Conservation (phyloP, 1,284 basidiomycete genomes). For the Sanguinoderma infundibulare region DNA sequence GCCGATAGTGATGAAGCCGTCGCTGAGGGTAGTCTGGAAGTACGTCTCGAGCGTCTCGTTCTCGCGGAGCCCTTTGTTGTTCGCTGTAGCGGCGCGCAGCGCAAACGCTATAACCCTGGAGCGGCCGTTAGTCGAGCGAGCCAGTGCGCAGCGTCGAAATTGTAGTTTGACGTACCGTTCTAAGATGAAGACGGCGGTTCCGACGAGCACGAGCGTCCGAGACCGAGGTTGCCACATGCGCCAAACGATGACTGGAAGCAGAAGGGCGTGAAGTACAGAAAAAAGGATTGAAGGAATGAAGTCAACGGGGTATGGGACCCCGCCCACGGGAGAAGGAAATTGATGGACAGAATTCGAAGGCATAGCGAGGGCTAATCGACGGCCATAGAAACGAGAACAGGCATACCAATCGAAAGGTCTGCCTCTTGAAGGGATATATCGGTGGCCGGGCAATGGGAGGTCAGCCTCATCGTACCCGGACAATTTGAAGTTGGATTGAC, state of each 20-base stretch:
- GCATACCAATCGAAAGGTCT: too few species aligned
- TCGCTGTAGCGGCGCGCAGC: constrained; percentile 36
- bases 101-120: constrained; percentile 32
- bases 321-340: constrained; percentile 11
- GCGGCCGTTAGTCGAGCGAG: neutral
- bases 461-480: too few species aligned
- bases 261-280: constrained; percentile 18
- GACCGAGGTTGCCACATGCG: constrained; percentile 16
- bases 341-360: neutral
- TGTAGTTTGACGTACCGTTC: constrained; percentile 24
- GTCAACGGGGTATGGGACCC: constrained; percentile 8
- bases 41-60: constrained; percentile 34
- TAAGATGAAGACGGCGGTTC: constrained; percentile 15
- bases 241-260: constrained; percentile 20
- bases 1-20: constrained; percentile 37
- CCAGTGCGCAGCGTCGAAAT: neutral
- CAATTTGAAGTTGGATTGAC: too few species aligned
- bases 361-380: neutral
- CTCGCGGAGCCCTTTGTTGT: constrained; percentile 23
- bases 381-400: neutral
- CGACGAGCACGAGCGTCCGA: constrained; percentile 20
- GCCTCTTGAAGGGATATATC: too few species aligned
- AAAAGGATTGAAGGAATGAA: constrained; percentile 14
- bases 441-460: too few species aligned
- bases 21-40: constrained; percentile 36